Conservation (phyloP, 768 basidiomycete genomes). For the Russula griseocarnosa region DNA sequence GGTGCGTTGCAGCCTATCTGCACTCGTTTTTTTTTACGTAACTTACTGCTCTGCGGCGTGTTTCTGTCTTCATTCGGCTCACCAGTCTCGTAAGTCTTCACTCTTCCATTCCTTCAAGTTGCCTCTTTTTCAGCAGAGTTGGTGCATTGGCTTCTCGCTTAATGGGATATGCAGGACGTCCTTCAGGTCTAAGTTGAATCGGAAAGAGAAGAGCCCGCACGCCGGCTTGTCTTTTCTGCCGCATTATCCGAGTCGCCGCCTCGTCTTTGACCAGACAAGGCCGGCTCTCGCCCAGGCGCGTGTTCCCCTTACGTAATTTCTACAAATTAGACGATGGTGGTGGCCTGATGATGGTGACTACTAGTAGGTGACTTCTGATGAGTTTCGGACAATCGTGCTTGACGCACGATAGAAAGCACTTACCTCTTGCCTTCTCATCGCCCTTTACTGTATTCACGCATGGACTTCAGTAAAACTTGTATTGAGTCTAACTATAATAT, state of each 20-base stretch:
- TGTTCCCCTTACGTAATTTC: no score
- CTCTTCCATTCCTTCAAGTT: not conserved
- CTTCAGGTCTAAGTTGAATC: conserved; percentile 10
- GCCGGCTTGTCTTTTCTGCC: not conserved
- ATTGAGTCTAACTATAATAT: not conserved
- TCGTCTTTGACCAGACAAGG: not conserved
- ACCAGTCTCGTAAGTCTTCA: conserved; percentile 23
- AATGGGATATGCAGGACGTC: conserved; percentile 18
- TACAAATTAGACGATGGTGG: not conserved
- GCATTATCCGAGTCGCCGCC: not conserved
- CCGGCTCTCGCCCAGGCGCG: not conserved
- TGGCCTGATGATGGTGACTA: no score
- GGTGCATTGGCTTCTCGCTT: not conserved
- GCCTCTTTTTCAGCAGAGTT: not conserved
- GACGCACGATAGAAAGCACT: not conserved
- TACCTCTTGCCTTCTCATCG: no score
- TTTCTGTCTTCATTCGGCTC: conserved; percentile 9
- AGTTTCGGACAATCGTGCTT: conserved; percentile 1
- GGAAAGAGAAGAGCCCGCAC: not conserved
- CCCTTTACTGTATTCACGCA: not conserved
- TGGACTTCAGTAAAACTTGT: not conserved
- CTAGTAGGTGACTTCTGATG: no score
- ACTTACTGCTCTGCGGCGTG: not conserved
- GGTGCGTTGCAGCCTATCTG: conserved; percentile 11
- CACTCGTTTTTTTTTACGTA: conserved; percentile 5